These are phyloP conservation scores for Rhizophagus prolifer DNA, from an alignment of 192 early-diverging fungal species.

Conservation along the genomic window DNA sequence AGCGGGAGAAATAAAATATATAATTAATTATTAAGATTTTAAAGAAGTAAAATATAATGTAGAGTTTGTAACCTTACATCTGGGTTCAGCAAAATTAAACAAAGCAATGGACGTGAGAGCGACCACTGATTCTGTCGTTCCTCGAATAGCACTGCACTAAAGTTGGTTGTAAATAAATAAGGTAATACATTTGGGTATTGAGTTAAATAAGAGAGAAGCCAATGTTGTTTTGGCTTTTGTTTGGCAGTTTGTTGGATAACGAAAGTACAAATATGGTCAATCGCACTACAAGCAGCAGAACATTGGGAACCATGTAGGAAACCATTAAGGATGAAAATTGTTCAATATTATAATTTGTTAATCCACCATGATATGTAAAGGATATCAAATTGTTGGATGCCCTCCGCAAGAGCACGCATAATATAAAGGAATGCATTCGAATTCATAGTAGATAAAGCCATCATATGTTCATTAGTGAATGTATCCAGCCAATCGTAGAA, in stretches of 20 bases:
- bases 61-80: conserved; percentile 40
- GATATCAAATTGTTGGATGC: conserved; percentile 60
- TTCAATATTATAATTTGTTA: not conserved
- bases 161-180: conserved; percentile 62
- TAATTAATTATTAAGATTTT: not conserved
- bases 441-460: conserved; percentile 58
- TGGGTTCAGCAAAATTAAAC: conserved; percentile 73
- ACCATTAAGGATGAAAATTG: conserved; percentile 4
- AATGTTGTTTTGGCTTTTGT: conserved; percentile 46
- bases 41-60: not conserved
- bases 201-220: conserved; percentile 53
- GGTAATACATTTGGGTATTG: conserved; percentile 62
- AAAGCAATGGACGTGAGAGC: conserved; percentile 77
- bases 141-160: conserved; percentile 80
- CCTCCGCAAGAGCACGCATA: conserved; percentile 73
- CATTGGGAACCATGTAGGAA: conserved; percentile 37
- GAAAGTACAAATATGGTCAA: conserved; percentile 73
- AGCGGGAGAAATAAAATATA: not conserved
- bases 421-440: conserved; percentile 65
- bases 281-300: conserved; percentile 63
- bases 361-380: conserved; percentile 22
- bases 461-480: conserved; percentile 65
- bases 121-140: conserved; percentile 81
- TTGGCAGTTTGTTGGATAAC: conserved; percentile 51
- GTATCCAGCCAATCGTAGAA: conserved; percentile 70